Percentiles rank a stretch among this genome's conserved stretches.
phyloP scores from a whole-genome alignment of 179 eudicot genomes.

The Camellia oleifera region DNA sequence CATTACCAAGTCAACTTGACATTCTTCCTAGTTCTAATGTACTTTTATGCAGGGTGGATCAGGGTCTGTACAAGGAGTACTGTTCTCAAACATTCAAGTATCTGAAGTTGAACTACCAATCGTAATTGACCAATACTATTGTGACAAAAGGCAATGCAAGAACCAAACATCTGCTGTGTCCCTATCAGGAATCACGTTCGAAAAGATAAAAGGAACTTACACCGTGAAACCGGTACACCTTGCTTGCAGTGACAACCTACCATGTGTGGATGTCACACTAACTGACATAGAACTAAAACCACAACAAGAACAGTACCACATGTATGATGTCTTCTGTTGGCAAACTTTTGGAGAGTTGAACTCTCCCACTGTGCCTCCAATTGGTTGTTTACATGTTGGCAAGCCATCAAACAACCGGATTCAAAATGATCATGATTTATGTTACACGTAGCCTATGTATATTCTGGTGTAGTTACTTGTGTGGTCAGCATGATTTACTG shows the following conservation, averaged over 20 bases:
- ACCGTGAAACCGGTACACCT: conserved; percentile 72
- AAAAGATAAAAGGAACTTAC: conserved; percentile 72
- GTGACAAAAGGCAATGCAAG: conserved; percentile 60
- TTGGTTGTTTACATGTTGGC: conserved; percentile 56
- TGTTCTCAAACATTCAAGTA: conserved; percentile 67
- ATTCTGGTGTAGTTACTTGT: conserved; percentile 17
- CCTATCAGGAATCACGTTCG: conserved; percentile 63
- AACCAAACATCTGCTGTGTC: conserved; percentile 70
- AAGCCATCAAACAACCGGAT: conserved; percentile 34
- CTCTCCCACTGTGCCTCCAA: conserved; percentile 57
- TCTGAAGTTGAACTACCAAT: conserved; percentile 66
- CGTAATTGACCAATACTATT: conserved; percentile 74
- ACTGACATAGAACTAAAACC: conserved; percentile 60
- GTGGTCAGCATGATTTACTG: conserved; percentile 29
- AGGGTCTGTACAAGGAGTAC: conserved; percentile 64
- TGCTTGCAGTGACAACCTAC: conserved; percentile 65
- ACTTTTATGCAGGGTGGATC: conserved; percentile 75
- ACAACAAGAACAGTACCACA: conserved; percentile 43
- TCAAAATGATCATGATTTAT: conserved; percentile 19
- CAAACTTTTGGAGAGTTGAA: conserved; percentile 60
- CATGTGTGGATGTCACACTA: conserved; percentile 57
- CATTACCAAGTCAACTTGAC: background rate
- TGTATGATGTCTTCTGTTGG: conserved; percentile 69
- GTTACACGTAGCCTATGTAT: conserved; percentile 17
- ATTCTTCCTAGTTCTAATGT: conserved; percentile 27